Percentiles rank a stretch among this genome's conserved stretches.
These are phyloP conservation scores for Haplosporangium gracile DNA, from an alignment of 192 early-diverging fungal species.

Conservation along the genomic window DNA sequence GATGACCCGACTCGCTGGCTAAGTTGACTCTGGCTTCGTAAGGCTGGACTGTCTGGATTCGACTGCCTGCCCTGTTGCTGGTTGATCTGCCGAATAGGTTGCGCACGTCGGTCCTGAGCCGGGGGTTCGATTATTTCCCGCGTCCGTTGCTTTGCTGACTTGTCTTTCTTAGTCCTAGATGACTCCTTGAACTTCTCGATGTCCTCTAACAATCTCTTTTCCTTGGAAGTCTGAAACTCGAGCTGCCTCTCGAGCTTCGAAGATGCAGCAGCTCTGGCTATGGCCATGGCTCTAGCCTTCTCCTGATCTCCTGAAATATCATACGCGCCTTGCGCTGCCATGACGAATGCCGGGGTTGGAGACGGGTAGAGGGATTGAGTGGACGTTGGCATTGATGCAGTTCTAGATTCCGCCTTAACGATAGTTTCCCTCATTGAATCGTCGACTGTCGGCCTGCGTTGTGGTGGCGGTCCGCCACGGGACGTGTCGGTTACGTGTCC, in stretches of 20 bases:
- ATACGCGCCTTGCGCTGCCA: slow-evolving; percentile 16
- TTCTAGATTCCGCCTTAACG: not conserved
- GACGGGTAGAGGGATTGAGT: not conserved
- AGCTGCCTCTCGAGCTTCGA: slow-evolving; percentile 12
- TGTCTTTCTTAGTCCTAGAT: slow-evolving; percentile 22
- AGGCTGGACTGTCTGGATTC: slow-evolving; percentile 8
- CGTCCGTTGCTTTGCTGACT: slow-evolving; percentile 23
- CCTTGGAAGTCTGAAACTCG: slow-evolving; percentile 23
- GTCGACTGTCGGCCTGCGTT: not conserved
- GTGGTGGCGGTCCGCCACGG: not conserved
- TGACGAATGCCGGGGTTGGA: slow-evolving; percentile 10
- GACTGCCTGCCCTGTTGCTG: slow-evolving; percentile 34
- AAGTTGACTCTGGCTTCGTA: slow-evolving; percentile 21
- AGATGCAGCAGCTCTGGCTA: slow-evolving; percentile 16
- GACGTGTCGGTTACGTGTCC: not conserved
- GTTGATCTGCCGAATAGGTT: slow-evolving; percentile 45
- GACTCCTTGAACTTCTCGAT: slow-evolving; percentile 39
- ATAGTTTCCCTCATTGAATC: not conserved
- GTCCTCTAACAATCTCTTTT: slow-evolving; percentile 21
- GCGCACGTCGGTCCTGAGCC: slow-evolving; percentile 43
- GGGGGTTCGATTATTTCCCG: slow-evolving; percentile 33
- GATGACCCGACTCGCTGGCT: slow-evolving; percentile 22
- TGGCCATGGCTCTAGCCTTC: slow-evolving; percentile 16
- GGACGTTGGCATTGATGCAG: not conserved
- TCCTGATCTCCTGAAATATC: slow-evolving; percentile 19